Base-by-base conservation (phyloP, 2,329 filamentous ascomycete genomes). In the Paecilomyces sp. region DNA sequence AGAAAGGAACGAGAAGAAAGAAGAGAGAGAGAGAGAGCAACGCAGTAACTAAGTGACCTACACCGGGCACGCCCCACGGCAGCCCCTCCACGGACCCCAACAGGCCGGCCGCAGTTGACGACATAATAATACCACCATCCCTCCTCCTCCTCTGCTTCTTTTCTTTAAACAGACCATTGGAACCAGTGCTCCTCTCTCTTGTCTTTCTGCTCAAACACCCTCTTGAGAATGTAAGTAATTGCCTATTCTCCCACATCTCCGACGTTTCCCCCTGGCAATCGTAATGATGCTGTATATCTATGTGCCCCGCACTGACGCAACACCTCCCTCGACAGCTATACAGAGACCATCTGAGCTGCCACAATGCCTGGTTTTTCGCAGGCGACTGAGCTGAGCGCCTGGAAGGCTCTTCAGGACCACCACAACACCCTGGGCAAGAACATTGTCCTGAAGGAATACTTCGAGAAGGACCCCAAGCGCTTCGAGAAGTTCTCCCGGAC, bases 401-500 rank as follows among this genome's bases (percentile, higher is more conserved):
- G 94, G 93, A 85, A 89, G 75, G 85, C 90, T 74, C 91, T 99
- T 72, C 90, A 96, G 80, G 84, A 90, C 71, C 92, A 97, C 79
- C 92, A 95, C 79, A 88, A 90, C 77, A 84, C 83, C 64, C 85
- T 94, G 55, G 92, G 91, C 72, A 92, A 92, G 80, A 87, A 88
- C 73, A 94, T 97, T 73, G 88, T 96, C 64, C 85, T 97, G 66
- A 96, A 96, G 81, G 89, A 96, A 66, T 90, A 91, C 74, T 99
- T 97, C 78, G 84, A 90, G 71, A 87, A 91, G 68, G 92, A 99
- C 75, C 87, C 92, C 56, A 76, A 89, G 73, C 91, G 94, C 64
- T 97, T 97, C 82, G 79, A 88, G 72, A 96, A 94, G 79, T 92
- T 96, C 82, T 90, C 87, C 74, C 90, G 88, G 75, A 91, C 85